Base-by-base conservation (phyloP, 2,329 filamentous ascomycete genomes). In the Trichophaea hybrida region DNA sequence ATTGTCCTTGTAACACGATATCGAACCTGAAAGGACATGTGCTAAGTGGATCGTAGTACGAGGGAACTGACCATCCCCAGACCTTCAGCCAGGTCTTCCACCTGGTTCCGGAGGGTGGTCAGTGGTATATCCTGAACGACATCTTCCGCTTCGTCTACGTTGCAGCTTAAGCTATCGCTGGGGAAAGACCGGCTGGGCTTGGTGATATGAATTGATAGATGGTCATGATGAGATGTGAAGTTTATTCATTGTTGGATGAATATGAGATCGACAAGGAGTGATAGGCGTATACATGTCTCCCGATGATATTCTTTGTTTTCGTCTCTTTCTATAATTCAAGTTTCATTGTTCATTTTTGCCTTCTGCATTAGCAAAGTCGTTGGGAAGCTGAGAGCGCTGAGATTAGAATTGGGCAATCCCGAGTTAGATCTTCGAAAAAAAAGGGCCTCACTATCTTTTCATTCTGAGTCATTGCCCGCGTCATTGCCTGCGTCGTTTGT, bases 111-210 rank as follows among this genome's bases (percentile, higher is more conserved):
- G 85, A 88, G 58, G 74, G 74, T 33, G 84, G 82, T 68, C 82
- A 78, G 74, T 95, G 85, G 77, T 95, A 81, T 73, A 85, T 97
- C 72, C 84, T 84, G 76, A 96, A 97, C 78, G 91, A 97, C 73
- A 76, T 97, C 72, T 97, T 97, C 83, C 87, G 87, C 75, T 81
- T 97, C 64, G 80, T 95, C 68, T 91, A 86, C 74, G 77, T 17
- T 7, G 24, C 24, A 13, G 40, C 40, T 13, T 46, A 46, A 46
- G 24, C 24, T 24, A 24, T 24, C 1, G 74, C 71, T 80, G 75
- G 58, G 34, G 32, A 34, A 32, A n/a, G 49, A 33, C 6, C 24
- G 12, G 15, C 3, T 24, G 24, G 24, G 24, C 24, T 24, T 24
- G n/a, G n/a, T n/a, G n/a, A n/a, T n/a, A n/a, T n/a, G n/a, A n/a